Evolutionary conservation across 192 early-diverging fungal species (phyloP).

Genomic region (Gaertneriomyces sp.): DNA sequence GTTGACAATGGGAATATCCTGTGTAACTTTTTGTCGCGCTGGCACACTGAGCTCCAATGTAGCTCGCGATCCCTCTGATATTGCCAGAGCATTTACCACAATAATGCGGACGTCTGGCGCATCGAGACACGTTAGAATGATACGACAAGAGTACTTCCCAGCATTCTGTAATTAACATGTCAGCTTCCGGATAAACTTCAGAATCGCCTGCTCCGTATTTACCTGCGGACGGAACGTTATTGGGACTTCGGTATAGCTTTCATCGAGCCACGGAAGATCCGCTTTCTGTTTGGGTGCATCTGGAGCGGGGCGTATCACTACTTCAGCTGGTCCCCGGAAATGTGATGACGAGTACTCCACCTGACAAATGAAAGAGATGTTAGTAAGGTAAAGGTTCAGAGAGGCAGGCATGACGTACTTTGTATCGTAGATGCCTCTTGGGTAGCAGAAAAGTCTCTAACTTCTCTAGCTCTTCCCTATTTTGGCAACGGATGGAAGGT

Average conservation of each 20-base stretch:
- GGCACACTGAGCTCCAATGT: conserved; percentile 43
- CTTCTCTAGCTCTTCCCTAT: no score
- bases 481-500: no score
- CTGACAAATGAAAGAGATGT: conserved; percentile 12
- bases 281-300: conserved; percentile 35
- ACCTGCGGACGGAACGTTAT: conserved; percentile 45
- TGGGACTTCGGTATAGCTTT: conserved; percentile 46
- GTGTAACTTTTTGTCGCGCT: conserved; percentile 41
- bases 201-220: background rate
- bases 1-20: conserved; percentile 56
- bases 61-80: conserved; percentile 48
- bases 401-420: conserved; percentile 7
- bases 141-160: conserved; percentile 49
- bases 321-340: conserved; percentile 46
- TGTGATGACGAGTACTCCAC: conserved; percentile 49
- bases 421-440: conserved; percentile 35
- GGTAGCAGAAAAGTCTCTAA: conserved; percentile 18
- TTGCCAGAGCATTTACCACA: conserved; percentile 42
- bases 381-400: no score
- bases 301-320: conserved; percentile 33
- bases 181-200: background rate
- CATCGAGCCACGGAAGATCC: conserved; percentile 25
- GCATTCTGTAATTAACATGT: conserved; percentile 32
- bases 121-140: conserved; percentile 43
- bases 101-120: conserved; percentile 44